Conservation (phyloP, 805 yeast species). For the Saccharomycopsis fibuligera region DNA sequence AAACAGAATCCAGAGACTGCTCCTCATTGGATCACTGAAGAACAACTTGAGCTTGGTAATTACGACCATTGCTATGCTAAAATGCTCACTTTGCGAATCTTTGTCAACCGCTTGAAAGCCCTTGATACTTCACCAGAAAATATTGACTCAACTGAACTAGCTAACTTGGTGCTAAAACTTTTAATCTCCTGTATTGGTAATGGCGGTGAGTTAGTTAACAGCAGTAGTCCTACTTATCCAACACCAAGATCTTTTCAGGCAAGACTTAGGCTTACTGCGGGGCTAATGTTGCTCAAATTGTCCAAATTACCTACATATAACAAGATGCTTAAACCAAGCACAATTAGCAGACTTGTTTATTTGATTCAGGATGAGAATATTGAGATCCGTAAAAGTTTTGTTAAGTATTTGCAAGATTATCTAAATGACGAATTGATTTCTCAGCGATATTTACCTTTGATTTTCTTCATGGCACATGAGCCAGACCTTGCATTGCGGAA, state of each 20-base stretch:
- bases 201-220: slow-evolving; percentile 68
- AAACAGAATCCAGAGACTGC: slow-evolving; percentile 28
- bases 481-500: slow-evolving; percentile 47
- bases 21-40: slow-evolving; percentile 44
- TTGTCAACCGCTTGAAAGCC: slow-evolving; percentile 52
- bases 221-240: slow-evolving; percentile 38
- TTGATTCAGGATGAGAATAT: slow-evolving; percentile 62
- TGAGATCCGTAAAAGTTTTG: slow-evolving; percentile 48
- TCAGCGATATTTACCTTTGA: slow-evolving; percentile 56
- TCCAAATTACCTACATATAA: slow-evolving; percentile 50
- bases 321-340: slow-evolving; percentile 43
- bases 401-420: slow-evolving; percentile 43
- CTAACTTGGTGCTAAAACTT: slow-evolving; percentile 61
- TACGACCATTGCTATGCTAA: slow-evolving; percentile 41
- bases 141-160: slow-evolving; percentile 28
- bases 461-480: slow-evolving; percentile 74
- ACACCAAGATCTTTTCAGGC: slow-evolving; percentile 61
- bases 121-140: slow-evolving; percentile 21
- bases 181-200: slow-evolving; percentile 60
- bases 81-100: slow-evolving; percentile 44
- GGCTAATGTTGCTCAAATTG: slow-evolving; percentile 54
- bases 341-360: slow-evolving; percentile 47
- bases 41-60: slow-evolving; percentile 29
- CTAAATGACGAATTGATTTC: slow-evolving; percentile 50
- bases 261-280: slow-evolving; percentile 62